These are phyloP conservation scores for Paramecium sexaurelia DNA, from an alignment of 73 alveolate species.

Conservation along the genomic window DNA sequence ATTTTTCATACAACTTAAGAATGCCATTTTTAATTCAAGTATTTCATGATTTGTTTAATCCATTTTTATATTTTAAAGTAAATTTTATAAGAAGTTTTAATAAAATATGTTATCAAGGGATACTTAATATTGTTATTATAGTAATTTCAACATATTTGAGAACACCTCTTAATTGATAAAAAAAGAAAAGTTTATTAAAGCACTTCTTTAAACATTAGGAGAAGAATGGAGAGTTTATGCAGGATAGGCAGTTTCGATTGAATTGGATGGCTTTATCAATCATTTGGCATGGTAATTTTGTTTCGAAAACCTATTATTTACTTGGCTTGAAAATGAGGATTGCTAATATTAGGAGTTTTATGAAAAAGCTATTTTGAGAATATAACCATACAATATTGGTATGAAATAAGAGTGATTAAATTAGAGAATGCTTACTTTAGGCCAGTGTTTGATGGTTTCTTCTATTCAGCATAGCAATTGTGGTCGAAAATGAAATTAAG, in stretches of 20 bases:
- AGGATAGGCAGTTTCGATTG: background rate
- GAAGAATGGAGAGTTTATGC: slow-evolving; percentile 58
- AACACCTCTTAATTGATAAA: background rate
- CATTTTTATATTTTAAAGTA: background rate
- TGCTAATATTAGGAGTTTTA: background rate
- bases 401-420: background rate
- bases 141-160: background rate
- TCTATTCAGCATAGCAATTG: background rate
- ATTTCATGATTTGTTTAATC: background rate
- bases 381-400: slow-evolving; percentile 13
- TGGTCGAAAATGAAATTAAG: slow-evolving; percentile 22
- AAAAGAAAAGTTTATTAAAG: background rate
- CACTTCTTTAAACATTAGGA: background rate
- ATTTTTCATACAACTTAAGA: background rate
- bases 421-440: background rate
- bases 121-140: slow-evolving; percentile 24
- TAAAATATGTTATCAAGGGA: background rate
- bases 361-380: background rate
- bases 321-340: slow-evolving; percentile 45
- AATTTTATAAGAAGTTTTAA: background rate
- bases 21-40: slow-evolving; percentile 10
- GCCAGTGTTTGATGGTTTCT: slow-evolving; percentile 54
- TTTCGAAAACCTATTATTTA: slow-evolving; percentile 28
- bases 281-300: slow-evolving; percentile 57
- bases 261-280: slow-evolving; percentile 4